These are phyloP conservation scores for Elaphomyces granulatus DNA, from an alignment of 495 filamentous ascomycete genomes.

Conservation along the genomic window DNA sequence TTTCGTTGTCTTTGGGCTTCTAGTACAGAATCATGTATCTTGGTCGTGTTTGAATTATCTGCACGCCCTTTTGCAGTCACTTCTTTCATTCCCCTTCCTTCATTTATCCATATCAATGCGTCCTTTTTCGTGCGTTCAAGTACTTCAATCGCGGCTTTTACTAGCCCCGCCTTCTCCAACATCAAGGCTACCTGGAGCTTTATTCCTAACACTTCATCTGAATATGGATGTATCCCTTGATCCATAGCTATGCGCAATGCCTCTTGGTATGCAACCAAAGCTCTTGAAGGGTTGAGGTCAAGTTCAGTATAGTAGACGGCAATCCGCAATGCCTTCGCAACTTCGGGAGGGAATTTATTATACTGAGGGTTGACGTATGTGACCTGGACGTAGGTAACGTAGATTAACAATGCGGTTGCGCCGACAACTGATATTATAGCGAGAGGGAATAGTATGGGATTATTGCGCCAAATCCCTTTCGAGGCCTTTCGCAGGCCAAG, in stretches of 20 bases:
- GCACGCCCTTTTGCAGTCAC: slow-evolving; percentile 12
- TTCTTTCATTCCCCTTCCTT: slow-evolving; percentile 30
- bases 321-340: slow-evolving; percentile 67
- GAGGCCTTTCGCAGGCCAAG: slow-evolving; percentile 24
- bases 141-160: slow-evolving; percentile 51
- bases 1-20: slow-evolving; percentile 19
- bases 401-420: slow-evolving; percentile 19
- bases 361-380: slow-evolving; percentile 49
- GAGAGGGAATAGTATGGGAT: slow-evolving; percentile 29
- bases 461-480: slow-evolving; percentile 34
- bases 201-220: slow-evolving; percentile 78
- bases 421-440: slow-evolving; percentile 37
- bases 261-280: slow-evolving; percentile 65
- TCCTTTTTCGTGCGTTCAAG: slow-evolving; percentile 46
- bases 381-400: slow-evolving; percentile 47
- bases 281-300: slow-evolving; percentile 50
- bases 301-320: slow-evolving; percentile 78
- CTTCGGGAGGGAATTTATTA: slow-evolving; percentile 62
- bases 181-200: slow-evolving; percentile 67
- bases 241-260: slow-evolving; percentile 58
- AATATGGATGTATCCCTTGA: slow-evolving; percentile 68
- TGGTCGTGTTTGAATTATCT: slow-evolving; percentile 7
- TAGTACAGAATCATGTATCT: slow-evolving; percentile 16
- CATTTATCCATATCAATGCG: slow-evolving; percentile 38
- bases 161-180: slow-evolving; percentile 57